Percentiles rank a stretch among this genome's conserved stretches.
phyloP scores from a whole-genome alignment of 371 early-diverging fungal species.

The Circinella minor region DNA sequence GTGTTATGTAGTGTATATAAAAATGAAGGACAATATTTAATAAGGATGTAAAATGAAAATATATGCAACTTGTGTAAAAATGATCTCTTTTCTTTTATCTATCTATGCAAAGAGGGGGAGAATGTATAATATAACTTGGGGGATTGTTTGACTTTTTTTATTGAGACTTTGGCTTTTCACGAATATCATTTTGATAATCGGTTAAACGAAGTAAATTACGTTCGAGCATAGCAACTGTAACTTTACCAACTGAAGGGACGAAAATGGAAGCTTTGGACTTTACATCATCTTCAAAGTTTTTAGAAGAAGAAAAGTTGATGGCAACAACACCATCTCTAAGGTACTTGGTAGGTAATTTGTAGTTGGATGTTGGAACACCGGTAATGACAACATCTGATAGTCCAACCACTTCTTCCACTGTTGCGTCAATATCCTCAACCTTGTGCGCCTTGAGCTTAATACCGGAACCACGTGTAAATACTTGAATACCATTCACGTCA shows the following conservation, averaged over 20 bases:
- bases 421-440: constrained; percentile 72
- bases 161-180: constrained; percentile 17
- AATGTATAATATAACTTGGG: background rate
- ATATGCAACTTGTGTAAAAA: too few species aligned
- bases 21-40: background rate
- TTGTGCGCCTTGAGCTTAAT: constrained; percentile 81
- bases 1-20: too few species aligned
- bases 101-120: background rate
- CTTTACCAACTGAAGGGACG: constrained; percentile 96
- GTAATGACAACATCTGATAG: constrained; percentile 95
- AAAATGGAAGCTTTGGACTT: constrained; percentile 89
- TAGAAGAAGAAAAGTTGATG: constrained; percentile 92
- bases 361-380: constrained; percentile 89
- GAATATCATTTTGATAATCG: constrained; percentile 62
- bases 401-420: constrained; percentile 79
- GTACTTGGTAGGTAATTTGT: constrained; percentile 82
- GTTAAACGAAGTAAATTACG: constrained; percentile 89
- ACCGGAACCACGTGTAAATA: constrained; percentile 86
- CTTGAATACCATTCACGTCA: constrained; percentile 88
- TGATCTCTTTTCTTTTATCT: too few species aligned
- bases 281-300: constrained; percentile 90
- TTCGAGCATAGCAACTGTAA: constrained; percentile 96
- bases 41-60: background rate
- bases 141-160: background rate
- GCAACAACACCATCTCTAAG: constrained; percentile 95